phyloP scores from a whole-genome alignment of 768 basidiomycete species.

The Leccinum subtestaceum region DNA sequence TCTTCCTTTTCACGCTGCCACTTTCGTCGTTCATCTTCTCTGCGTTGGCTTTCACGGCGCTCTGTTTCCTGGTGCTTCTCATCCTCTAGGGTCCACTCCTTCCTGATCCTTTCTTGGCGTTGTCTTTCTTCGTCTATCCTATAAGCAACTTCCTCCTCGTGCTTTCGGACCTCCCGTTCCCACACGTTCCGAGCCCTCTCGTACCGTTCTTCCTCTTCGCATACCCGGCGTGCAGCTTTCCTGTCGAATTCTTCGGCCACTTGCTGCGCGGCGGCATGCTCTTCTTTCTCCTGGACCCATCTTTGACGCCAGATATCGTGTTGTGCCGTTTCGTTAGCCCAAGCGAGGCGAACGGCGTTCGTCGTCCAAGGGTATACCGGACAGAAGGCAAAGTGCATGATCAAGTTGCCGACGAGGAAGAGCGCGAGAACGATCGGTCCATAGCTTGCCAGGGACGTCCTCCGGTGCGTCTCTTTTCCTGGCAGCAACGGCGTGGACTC shows the following conservation, averaged over 20 bases:
- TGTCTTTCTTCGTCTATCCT: slow-evolving; percentile 4
- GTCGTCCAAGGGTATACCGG: slow-evolving; percentile 12
- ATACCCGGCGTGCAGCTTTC: not conserved
- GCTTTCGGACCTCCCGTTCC: slow-evolving; percentile 3
- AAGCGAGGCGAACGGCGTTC: slow-evolving; percentile 8
- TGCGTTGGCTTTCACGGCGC: slow-evolving; percentile 8
- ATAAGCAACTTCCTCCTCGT: not conserved
- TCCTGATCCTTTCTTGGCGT: slow-evolving; percentile 1
- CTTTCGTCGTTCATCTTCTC: slow-evolving; percentile 6
- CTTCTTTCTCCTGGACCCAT: slow-evolving; percentile 9
- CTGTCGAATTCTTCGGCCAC: slow-evolving; percentile 1
- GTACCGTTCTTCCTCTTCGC: slow-evolving; percentile 10
- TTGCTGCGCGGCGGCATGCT: not conserved
- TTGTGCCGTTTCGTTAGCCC: slow-evolving; percentile 4
- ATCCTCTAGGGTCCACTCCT: slow-evolving; percentile 7
- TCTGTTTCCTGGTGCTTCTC: slow-evolving; percentile 8
- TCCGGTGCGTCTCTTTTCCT: not conserved
- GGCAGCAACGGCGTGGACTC: slow-evolving; percentile 11
- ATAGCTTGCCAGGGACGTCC: not conserved
- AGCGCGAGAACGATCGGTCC: not conserved
- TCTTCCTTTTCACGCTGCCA: slow-evolving; percentile 24
- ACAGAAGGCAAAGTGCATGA: slow-evolving; percentile 7
- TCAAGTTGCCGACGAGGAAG: not conserved
- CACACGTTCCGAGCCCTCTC: slow-evolving; percentile 3
- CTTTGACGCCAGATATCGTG: not conserved